Conservation (phyloP, 345 rosid species). For the Reutealis trisperma region DNA sequence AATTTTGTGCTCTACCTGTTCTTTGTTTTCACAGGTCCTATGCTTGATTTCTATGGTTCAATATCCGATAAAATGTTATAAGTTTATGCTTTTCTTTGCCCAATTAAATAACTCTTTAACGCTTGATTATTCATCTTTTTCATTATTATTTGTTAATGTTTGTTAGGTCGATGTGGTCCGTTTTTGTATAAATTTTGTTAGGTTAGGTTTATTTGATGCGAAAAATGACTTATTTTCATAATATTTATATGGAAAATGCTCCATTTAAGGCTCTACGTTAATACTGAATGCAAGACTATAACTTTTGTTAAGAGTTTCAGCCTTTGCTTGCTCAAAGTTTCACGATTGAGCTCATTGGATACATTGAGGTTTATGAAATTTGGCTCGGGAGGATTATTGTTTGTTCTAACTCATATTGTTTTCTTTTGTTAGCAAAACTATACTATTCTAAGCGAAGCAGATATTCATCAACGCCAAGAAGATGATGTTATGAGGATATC, state of each 20-base stretch:
- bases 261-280: not conserved
- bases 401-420: not conserved
- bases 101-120: not conserved
- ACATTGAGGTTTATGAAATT: not conserved
- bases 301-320: not conserved
- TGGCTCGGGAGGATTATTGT: not conserved
- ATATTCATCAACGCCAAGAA: conserved; percentile 30
- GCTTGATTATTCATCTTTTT: not conserved
- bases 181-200: not conserved
- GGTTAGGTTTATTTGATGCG: not conserved
- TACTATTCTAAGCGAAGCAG: conserved; percentile 27
- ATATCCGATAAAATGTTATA: too few relatives aligned
- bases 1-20: not conserved
- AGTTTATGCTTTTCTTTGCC: not conserved
- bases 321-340: not conserved
- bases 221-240: not conserved
- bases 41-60: not conserved
- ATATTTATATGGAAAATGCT: not conserved
- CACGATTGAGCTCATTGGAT: not conserved
- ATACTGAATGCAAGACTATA: not conserved
- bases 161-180: not conserved
- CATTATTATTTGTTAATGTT: not conserved
- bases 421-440: conserved; percentile 32
- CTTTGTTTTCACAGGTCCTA: not conserved
- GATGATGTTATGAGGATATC: conserved; percentile 33